Evolutionary conservation across 225 moss, liverwort and hornwort species (phyloP).

Genomic region (Thuidium tamariscinum): DNA sequence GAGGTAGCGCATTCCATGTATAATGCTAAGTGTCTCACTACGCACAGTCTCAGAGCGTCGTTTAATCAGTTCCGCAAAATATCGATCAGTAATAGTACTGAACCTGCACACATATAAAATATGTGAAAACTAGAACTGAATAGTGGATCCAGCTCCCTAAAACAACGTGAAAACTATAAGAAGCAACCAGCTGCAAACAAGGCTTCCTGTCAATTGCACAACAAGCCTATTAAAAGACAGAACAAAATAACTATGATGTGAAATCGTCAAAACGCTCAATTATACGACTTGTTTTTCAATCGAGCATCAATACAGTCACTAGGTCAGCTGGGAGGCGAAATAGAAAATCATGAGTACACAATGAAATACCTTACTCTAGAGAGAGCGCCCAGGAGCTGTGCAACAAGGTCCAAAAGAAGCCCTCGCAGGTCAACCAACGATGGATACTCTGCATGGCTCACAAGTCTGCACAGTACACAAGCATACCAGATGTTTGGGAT

Average conservation of each 20-base stretch:
- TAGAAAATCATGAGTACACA: background rate
- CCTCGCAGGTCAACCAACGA: slow-evolving; percentile 94
- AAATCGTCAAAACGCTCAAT: background rate
- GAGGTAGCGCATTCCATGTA: slow-evolving; percentile 97
- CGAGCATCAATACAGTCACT: background rate
- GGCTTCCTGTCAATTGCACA: background rate
- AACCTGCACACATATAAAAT: slow-evolving; percentile 49
- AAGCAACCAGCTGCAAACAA: background rate
- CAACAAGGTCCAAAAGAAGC: slow-evolving; percentile 87
- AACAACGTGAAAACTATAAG: background rate
- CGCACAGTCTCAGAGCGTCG: slow-evolving; percentile 76
- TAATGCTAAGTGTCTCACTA: slow-evolving; percentile 83
- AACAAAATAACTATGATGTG: background rate
- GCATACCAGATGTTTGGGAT: background rate
- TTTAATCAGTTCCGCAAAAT: slow-evolving; percentile 60
- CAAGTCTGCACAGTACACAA: slow-evolving; percentile 51
- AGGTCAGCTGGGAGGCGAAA: background rate
- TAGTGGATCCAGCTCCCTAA: background rate
- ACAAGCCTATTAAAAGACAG: background rate
- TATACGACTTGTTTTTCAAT: background rate
- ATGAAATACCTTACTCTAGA: slow-evolving; percentile 77
- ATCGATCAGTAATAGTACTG: slow-evolving; percentile 86
- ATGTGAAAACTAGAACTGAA: background rate
- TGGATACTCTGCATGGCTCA: slow-evolving; percentile 89
- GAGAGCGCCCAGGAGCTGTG: slow-evolving; percentile 92